These are phyloP conservation scores for Hypoxylon sp. DNA, from an alignment of 2,329 filamentous ascomycete genomes.

Conservation along the genomic window DNA sequence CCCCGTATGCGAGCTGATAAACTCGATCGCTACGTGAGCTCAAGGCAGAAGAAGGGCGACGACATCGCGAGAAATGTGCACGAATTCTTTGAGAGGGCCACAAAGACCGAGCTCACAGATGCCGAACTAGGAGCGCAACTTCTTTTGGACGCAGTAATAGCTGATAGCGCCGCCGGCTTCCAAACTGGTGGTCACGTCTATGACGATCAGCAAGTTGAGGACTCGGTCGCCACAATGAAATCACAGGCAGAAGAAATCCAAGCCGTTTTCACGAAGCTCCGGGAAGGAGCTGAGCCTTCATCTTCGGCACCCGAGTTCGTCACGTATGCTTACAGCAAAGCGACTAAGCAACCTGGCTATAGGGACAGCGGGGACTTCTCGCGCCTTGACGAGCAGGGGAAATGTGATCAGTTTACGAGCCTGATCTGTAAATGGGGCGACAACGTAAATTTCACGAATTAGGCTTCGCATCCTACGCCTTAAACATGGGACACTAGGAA, in stretches of 20 bases:
- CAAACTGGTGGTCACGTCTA: conserved; percentile 42
- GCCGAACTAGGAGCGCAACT: conserved; percentile 46
- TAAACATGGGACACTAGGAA: neutral
- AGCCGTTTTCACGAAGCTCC: conserved; percentile 44
- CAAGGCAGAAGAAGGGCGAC: conserved; percentile 50
- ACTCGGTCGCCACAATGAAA: conserved; percentile 49
- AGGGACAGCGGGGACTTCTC: conserved; percentile 32
- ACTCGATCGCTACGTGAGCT: conserved; percentile 47
- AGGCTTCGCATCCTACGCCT: neutral
- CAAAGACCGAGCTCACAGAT: conserved; percentile 48
- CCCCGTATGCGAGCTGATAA: conserved; percentile 40
- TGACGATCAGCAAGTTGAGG: conserved; percentile 51
- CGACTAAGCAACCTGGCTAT: conserved; percentile 30
- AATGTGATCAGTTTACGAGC: conserved; percentile 42
- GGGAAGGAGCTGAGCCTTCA: conserved; percentile 25
- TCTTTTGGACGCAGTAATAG: conserved; percentile 48
- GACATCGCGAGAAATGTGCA: conserved; percentile 48
- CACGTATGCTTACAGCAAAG: conserved; percentile 43
- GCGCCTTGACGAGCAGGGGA: conserved; percentile 27
- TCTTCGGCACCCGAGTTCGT: conserved; percentile 47
- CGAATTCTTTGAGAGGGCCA: conserved; percentile 47
- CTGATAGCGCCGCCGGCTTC: conserved; percentile 46
- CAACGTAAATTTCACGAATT: conserved; percentile 14
- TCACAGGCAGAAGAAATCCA: conserved; percentile 46
- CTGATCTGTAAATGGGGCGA: conserved; percentile 48